Conservation (phyloP, 2,329 filamentous ascomycete genomes). For the Sarocladium brachiariae region DNA sequence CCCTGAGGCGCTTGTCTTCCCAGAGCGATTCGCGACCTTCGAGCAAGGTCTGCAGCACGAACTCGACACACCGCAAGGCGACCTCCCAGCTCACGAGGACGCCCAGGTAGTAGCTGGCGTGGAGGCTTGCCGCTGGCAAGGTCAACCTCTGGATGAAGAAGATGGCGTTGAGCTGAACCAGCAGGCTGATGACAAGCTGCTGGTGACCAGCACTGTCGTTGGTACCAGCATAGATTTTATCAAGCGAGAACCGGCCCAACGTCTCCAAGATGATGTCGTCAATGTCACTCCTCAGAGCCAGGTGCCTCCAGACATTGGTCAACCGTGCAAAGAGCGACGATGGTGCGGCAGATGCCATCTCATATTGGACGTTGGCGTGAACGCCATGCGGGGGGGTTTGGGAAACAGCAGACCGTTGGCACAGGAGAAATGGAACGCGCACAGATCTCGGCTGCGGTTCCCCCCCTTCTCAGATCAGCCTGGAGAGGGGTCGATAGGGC, state of each 20-base stretch:
- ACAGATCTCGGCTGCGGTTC: not conserved
- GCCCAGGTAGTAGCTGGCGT: slow-evolving; percentile 29
- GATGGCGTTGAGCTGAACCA: slow-evolving; percentile 31
- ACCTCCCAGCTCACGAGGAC: slow-evolving; percentile 34
- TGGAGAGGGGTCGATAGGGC: not conserved
- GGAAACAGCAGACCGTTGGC: not conserved
- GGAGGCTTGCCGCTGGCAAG: slow-evolving; percentile 26
- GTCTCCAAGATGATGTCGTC: slow-evolving; percentile 34
- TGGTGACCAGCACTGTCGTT: slow-evolving; percentile 26
- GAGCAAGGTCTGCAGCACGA: slow-evolving; percentile 28
- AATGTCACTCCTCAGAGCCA: slow-evolving; percentile 31
- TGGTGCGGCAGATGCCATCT: slow-evolving; percentile 21
- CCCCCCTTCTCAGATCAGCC: no score
- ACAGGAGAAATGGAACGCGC: not conserved
- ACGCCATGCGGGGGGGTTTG: slow-evolving; percentile 3
- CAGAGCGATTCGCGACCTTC: slow-evolving; percentile 30
- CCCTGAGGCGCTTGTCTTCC: slow-evolving; percentile 23
- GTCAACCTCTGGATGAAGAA: slow-evolving; percentile 33
- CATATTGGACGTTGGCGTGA: slow-evolving; percentile 4
- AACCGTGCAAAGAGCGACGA: slow-evolving; percentile 30
- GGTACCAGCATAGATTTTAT: slow-evolving; percentile 30
- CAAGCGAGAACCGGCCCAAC: slow-evolving; percentile 34
- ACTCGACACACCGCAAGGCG: slow-evolving; percentile 29
- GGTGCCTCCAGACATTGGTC: slow-evolving; percentile 26
- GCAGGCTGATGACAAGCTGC: slow-evolving; percentile 25